phyloP scores from a whole-genome alignment of 2,329 filamentous ascomycete genomes.

The Capronia americana region DNA sequence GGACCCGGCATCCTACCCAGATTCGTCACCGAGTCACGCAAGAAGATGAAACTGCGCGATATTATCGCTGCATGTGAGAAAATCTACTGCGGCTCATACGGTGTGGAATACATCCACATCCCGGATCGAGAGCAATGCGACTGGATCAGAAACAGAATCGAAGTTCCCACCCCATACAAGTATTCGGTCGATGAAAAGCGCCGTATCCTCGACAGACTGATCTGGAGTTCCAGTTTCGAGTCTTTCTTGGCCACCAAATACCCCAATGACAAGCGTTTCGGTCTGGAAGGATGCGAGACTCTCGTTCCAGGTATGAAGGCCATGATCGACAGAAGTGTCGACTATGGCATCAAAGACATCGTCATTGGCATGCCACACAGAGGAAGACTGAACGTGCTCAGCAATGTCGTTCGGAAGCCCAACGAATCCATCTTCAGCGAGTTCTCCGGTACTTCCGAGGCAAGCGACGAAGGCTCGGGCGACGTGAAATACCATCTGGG shows the following conservation, averaged over 20 bases:
- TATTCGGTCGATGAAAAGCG: constrained; percentile 99
- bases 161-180: constrained; percentile 93
- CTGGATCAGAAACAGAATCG: constrained; percentile 93
- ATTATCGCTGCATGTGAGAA: constrained; percentile 92
- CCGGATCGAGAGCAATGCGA: constrained; percentile 97
- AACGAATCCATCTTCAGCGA: constrained; percentile 99
- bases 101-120: constrained; percentile 98
- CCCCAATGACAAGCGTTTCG: constrained; percentile 99
- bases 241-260: constrained; percentile 95
- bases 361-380: constrained; percentile 99
- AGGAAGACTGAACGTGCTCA: constrained; percentile 95
- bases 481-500: constrained; percentile 99
- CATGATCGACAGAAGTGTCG: constrained; percentile 95
- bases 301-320: constrained; percentile 99
- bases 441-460: constrained; percentile 85
- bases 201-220: constrained; percentile 92
- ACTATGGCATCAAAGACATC: constrained; percentile 98
- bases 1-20: constrained; percentile 94
- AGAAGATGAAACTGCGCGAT: constrained; percentile 96
- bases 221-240: constrained; percentile 99
- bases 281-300: constrained; percentile 95
- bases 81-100: constrained; percentile 97
- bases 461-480: constrained; percentile 93
- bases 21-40: constrained; percentile 84
- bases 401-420: constrained; percentile 97